Evolutionary conservation across 2,329 filamentous ascomycete genomes (phyloP).

Genomic region (Aureobasidium sp.): DNA sequence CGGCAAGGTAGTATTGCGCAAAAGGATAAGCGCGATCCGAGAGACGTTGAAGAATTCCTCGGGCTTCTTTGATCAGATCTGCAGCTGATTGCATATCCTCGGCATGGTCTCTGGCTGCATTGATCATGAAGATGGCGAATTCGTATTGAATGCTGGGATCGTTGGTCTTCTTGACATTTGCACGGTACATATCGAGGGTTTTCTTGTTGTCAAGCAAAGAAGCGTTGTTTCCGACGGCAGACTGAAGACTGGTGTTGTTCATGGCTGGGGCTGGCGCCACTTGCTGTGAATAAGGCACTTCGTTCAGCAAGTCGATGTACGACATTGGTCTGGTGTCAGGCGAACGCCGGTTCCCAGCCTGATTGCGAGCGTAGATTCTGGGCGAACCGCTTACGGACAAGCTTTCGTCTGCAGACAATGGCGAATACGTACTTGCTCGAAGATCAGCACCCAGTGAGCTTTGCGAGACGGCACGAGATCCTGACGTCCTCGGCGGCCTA

Average conservation of each 20-base stretch:
- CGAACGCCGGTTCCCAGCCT: constrained; percentile 45
- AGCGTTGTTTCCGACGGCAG: constrained; percentile 76
- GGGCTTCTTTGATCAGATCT: constrained; percentile 75
- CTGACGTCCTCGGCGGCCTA: constrained; percentile 43
- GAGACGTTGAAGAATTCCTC: constrained; percentile 76
- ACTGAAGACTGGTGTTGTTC: constrained; percentile 73
- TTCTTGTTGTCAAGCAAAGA: constrained; percentile 85
- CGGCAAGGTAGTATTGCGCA: constrained; percentile 93
- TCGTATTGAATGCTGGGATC: constrained; percentile 88
- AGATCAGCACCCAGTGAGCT: constrained; percentile 69
- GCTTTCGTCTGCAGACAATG: constrained; percentile 36
- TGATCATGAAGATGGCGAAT: constrained; percentile 89
- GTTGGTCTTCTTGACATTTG: constrained; percentile 94
- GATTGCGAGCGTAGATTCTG: constrained; percentile 36
- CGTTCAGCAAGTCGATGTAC: constrained; percentile 52
- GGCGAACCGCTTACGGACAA: constrained; percentile 31
- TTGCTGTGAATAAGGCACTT: constrained; percentile 71
- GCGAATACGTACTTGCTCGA: constrained; percentile 52
- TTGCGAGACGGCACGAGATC: constrained; percentile 63
- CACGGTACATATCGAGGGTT: constrained; percentile 94
- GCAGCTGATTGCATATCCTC: constrained; percentile 32
- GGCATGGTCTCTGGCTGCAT: constrained; percentile 68
- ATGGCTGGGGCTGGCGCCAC: constrained; percentile 54
- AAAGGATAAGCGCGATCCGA: constrained; percentile 88
- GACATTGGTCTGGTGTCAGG: constrained; percentile 51